phyloP scores from a whole-genome alignment of 257 asterid genomes.

The Salvia splendens region DNA sequence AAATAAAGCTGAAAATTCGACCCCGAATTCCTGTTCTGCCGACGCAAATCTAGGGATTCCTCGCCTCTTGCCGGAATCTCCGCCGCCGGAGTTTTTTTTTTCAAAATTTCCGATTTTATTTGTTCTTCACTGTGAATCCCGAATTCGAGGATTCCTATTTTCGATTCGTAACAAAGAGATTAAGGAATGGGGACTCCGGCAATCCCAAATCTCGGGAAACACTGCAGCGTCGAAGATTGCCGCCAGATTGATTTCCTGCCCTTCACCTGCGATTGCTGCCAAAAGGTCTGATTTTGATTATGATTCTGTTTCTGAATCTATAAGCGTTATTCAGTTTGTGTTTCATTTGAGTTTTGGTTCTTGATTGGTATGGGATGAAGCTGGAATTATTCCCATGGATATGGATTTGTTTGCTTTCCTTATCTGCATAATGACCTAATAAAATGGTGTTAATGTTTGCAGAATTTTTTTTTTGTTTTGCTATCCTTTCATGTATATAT shows the following conservation, averaged over 20 bases:
- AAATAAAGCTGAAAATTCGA: conserved; percentile 7
- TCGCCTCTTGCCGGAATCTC: conserved; percentile 21
- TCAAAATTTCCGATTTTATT: conserved; percentile 14
- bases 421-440: conserved; percentile 6
- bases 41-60: conserved; percentile 36
- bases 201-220: conserved; percentile 84
- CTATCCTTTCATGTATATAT: too few species aligned
- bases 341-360: not conserved
- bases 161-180: not conserved
- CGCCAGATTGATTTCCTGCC: conserved; percentile 92
- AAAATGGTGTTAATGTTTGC: conserved; percentile 7
- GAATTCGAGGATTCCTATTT: conserved; percentile 19
- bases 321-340: not conserved
- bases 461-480: not conserved
- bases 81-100: conserved; percentile 22
- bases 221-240: conserved; percentile 85
- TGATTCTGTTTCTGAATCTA: not conserved
- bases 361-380: not conserved
- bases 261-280: conserved; percentile 91
- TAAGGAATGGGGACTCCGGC: conserved; percentile 89
- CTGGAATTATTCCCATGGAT: not conserved
- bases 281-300: conserved; percentile 41
- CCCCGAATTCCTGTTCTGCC: conserved; percentile 37
- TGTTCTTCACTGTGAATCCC: conserved; percentile 3
- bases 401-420: not conserved